phyloP scores from a whole-genome alignment of 2,329 filamentous ascomycete species.

The Diplodia corticola region DNA sequence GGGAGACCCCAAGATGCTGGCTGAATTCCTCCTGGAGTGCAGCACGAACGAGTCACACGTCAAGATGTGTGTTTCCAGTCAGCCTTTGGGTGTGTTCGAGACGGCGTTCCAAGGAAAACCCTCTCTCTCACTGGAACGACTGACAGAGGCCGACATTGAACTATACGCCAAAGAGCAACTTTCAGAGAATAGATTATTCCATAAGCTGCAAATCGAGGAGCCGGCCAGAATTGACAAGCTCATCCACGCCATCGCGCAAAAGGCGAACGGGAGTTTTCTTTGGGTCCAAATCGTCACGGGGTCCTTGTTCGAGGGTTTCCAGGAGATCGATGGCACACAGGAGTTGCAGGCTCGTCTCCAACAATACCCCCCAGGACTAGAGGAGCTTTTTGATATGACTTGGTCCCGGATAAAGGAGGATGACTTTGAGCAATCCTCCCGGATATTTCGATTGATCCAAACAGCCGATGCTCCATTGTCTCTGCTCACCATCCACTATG shows the following conservation, averaged over 20 bases:
- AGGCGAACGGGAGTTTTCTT: conserved; percentile 28
- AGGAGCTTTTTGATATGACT: conserved; percentile 25
- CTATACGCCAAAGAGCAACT: conserved; percentile 7
- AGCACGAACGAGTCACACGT: not conserved
- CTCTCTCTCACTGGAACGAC: conserved; percentile 14
- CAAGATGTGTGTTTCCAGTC: conserved; percentile 18
- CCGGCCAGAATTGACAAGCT: not conserved
- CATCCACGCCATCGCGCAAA: conserved; percentile 18
- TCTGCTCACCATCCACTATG: conserved; percentile 25
- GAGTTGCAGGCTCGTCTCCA: conserved; percentile 24
- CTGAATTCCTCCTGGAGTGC: not conserved
- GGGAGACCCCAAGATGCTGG: not conserved
- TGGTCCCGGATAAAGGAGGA: conserved; percentile 11
- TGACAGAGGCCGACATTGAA: conserved; percentile 22
- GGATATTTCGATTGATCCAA: conserved; percentile 25
- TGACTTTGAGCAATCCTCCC: conserved; percentile 24
- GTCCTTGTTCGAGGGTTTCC: conserved; percentile 25
- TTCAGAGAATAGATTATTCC: not conserved
- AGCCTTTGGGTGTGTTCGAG: conserved; percentile 7
- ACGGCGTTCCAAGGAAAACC: conserved; percentile 6
- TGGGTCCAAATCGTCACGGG: conserved; percentile 28
- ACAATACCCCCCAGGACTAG: conserved; percentile 24
- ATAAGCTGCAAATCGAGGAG: not conserved
- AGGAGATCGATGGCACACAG: conserved; percentile 21
- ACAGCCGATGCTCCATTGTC: conserved; percentile 15